These are phyloP conservation scores for Pythium grandisporangium DNA, from an alignment of 352 stramenopile genomes.

Conservation along the genomic window DNA sequence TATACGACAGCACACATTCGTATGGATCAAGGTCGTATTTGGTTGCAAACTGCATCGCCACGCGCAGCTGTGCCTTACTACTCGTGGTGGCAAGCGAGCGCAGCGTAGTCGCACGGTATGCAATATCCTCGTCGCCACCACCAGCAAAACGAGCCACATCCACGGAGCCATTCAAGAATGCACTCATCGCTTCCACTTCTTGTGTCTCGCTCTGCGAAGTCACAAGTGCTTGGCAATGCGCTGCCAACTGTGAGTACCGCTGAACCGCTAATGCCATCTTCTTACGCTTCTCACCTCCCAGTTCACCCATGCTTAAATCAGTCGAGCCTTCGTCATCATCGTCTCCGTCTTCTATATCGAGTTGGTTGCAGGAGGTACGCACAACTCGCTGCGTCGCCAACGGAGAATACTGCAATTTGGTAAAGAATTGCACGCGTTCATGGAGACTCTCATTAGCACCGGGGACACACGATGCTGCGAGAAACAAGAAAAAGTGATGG, in stretches of 20 bases:
- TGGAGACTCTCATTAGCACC: no score
- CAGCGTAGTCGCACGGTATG: conserved; percentile 41
- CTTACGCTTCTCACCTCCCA: no score
- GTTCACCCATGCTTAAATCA: no score
- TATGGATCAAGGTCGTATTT: conserved; percentile 69
- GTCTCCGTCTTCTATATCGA: no score
- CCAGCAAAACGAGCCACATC: conserved; percentile 42
- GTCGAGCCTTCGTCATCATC: no score
- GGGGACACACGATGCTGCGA: conserved; percentile 5
- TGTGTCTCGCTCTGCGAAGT: conserved; percentile 42
- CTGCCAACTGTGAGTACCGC: conserved; percentile 16
- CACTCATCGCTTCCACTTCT: conserved; percentile 51
- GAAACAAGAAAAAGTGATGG: conserved; percentile 40
- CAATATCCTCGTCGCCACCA: no score
- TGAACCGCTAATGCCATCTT: no score
- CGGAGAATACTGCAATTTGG: no score
- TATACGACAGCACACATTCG: conserved; percentile 52
- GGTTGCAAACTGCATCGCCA: conserved; percentile 39
- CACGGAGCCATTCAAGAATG: conserved; percentile 49
- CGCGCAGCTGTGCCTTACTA: conserved; percentile 35
- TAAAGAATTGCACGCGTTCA: no score
- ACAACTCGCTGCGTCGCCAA: no score
- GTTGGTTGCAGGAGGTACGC: no score
- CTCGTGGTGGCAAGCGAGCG: conserved; percentile 34
- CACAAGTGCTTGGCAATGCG: conserved; percentile 33